These are phyloP conservation scores for Coemansia aciculifera DNA, from an alignment of 192 early-diverging fungal species.

Conservation along the genomic window DNA sequence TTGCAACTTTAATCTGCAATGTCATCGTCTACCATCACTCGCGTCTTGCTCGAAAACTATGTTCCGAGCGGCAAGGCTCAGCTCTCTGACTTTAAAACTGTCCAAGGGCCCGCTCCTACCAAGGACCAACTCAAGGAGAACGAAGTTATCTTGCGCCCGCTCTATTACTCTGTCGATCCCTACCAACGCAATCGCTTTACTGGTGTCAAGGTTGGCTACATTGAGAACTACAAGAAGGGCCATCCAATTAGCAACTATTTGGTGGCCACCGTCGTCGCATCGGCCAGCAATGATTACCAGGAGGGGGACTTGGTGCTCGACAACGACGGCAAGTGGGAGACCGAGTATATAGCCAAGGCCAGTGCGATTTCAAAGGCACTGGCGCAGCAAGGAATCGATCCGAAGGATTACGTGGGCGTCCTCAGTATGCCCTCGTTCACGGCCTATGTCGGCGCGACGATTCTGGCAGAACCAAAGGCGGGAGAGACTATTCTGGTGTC, in stretches of 20 bases:
- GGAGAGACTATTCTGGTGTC: conserved; percentile 85
- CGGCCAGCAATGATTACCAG: conserved; percentile 57
- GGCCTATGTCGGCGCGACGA: conserved; percentile 68
- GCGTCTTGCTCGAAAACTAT: conserved; percentile 22
- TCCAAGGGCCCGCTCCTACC: conserved; percentile 12
- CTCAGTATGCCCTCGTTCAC: conserved; percentile 83
- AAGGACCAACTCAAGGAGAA: conserved; percentile 23
- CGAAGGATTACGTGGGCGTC: conserved; percentile 62
- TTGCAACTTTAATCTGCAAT: not conserved
- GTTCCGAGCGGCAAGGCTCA: conserved; percentile 15
- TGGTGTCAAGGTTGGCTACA: conserved; percentile 57
- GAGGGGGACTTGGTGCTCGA: conserved; percentile 80
- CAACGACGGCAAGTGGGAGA: conserved; percentile 64
- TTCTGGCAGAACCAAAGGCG: conserved; percentile 68
- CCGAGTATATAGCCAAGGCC: conserved; percentile 45
- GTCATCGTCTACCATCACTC: conserved; percentile 16
- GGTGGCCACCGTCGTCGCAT: conserved; percentile 66
- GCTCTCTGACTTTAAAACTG: conserved; percentile 29
- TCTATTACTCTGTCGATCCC: conserved; percentile 74
- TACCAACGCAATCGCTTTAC: conserved; percentile 75
- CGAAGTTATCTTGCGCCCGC: conserved; percentile 58
- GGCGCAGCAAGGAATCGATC: conserved; percentile 46
- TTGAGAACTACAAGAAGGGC: conserved; percentile 59
- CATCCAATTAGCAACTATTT: conserved; percentile 37
- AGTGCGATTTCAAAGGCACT: conserved; percentile 20